These are phyloP conservation scores for Penicillium lividum DNA, from an alignment of 495 filamentous ascomycete species.

Conservation along the genomic window DNA sequence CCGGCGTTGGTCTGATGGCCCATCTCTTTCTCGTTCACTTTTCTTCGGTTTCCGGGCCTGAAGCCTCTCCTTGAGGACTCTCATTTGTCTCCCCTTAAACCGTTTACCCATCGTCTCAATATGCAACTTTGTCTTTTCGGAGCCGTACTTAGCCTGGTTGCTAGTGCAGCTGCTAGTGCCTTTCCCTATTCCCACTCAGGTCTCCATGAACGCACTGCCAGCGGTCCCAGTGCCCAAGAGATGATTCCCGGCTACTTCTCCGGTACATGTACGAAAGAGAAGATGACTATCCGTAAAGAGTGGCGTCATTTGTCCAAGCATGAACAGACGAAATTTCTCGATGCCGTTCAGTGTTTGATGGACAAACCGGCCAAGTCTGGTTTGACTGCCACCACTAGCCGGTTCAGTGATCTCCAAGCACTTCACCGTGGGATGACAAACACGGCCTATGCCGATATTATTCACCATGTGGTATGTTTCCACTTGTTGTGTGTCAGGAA, in stretches of 20 bases:
- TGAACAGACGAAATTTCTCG: slow-evolving; percentile 28
- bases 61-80: too few relatives aligned
- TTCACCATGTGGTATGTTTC: slow-evolving; percentile 17
- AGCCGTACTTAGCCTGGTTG: too few relatives aligned
- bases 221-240: too few relatives aligned
- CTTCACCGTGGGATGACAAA: slow-evolving; percentile 22
- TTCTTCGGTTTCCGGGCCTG: too few relatives aligned
- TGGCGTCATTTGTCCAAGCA: slow-evolving; percentile 33
- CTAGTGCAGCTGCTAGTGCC: too few relatives aligned
- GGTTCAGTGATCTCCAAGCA: slow-evolving; percentile 20
- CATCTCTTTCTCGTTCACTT: too few relatives aligned
- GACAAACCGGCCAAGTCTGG: slow-evolving; percentile 22
- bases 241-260: slow-evolving; percentile 11
- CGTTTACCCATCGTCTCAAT: too few relatives aligned
- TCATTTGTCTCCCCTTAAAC: too few relatives aligned
- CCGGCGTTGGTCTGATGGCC: too few relatives aligned
- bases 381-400: slow-evolving; percentile 13
- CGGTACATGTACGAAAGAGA: slow-evolving; percentile 11
- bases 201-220: too few relatives aligned
- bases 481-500: background rate
- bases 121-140: too few relatives aligned
- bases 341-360: slow-evolving; percentile 27
- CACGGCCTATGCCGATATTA: slow-evolving; percentile 18
- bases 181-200: too few relatives aligned
- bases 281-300: slow-evolving; percentile 30